Conservation (phyloP, 2,329 filamentous ascomycete species). For the Alternaria tenuissima region DNA sequence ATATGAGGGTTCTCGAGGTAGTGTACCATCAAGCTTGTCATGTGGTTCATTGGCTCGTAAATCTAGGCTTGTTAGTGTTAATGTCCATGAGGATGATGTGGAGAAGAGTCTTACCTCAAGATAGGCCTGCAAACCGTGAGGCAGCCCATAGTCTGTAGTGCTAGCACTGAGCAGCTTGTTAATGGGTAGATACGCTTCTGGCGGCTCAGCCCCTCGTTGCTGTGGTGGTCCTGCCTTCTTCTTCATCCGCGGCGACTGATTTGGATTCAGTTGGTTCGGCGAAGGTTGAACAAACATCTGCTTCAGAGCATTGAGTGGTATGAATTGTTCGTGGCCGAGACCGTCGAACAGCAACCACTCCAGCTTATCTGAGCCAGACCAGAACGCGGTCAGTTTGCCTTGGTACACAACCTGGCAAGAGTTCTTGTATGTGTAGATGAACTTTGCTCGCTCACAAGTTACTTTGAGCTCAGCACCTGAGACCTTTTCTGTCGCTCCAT, state of each 20-base stretch:
- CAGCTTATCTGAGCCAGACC: conserved; percentile 79
- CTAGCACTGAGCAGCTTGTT: conserved; percentile 57
- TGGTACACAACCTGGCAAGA: conserved; percentile 80
- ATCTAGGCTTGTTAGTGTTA: conserved; percentile 57
- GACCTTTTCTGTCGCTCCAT: conserved; percentile 67
- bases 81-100: conserved; percentile 16
- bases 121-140: conserved; percentile 65
- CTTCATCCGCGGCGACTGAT: conserved; percentile 64
- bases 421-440: conserved; percentile 89
- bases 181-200: conserved; percentile 54
- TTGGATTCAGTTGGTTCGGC: conserved; percentile 58
- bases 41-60: conserved; percentile 70
- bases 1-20: conserved; percentile 62
- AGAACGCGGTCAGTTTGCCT: conserved; percentile 80
- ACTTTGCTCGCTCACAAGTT: conserved; percentile 76
- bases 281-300: conserved; percentile 56
- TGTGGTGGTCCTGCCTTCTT: conserved; percentile 58
- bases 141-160: conserved; percentile 63
- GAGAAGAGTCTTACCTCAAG: conserved; percentile 62
- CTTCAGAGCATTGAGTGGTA: conserved; percentile 71
- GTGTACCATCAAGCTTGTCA: conserved; percentile 68
- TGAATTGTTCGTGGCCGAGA: conserved; percentile 79
- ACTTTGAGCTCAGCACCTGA: conserved; percentile 75
- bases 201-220: conserved; percentile 35
- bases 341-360: conserved; percentile 86